These are phyloP conservation scores for Fusarium sp. DNA, from an alignment of 2,329 filamentous ascomycete species.

Conservation along the genomic window DNA sequence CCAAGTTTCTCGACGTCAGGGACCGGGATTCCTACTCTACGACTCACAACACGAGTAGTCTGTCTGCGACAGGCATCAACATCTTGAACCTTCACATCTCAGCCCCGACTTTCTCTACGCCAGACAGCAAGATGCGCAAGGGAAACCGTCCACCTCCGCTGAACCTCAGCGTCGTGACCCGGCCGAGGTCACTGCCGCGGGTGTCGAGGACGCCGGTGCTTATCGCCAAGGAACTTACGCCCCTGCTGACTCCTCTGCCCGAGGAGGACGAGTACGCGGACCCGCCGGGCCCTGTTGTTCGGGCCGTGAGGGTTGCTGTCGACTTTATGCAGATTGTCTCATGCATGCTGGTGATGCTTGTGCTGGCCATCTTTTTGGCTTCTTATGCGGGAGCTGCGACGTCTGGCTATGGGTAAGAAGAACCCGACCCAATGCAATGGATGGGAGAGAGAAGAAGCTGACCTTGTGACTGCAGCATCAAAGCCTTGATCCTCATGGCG, in stretches of 20 bases:
- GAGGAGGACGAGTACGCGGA: slow-evolving; percentile 46
- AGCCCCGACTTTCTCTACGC: slow-evolving; percentile 2
- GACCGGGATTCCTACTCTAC: slow-evolving; percentile 35
- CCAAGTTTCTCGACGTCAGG: slow-evolving; percentile 29
- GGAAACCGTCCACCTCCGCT: slow-evolving; percentile 52
- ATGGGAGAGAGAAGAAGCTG: slow-evolving; percentile 5
- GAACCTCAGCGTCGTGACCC: slow-evolving; percentile 51
- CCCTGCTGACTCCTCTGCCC: slow-evolving; percentile 45
- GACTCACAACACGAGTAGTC: slow-evolving; percentile 12
- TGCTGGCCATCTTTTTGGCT: slow-evolving; percentile 53
- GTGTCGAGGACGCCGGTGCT: slow-evolving; percentile 40
- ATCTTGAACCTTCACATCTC: slow-evolving; percentile 26
- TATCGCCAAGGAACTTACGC: slow-evolving; percentile 40
- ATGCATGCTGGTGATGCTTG: slow-evolving; percentile 51
- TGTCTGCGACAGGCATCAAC: slow-evolving; percentile 35
- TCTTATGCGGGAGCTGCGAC: slow-evolving; percentile 44
- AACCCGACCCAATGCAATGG: neutral
- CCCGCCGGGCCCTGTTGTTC: slow-evolving; percentile 40
- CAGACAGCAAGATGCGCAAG: slow-evolving; percentile 48
- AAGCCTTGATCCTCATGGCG: slow-evolving; percentile 51
- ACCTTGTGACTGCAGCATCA: slow-evolving; percentile 27
- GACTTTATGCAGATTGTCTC: slow-evolving; percentile 52
- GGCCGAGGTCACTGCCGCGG: slow-evolving; percentile 43
- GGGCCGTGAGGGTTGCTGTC: slow-evolving; percentile 49
- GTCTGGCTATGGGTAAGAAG: slow-evolving; percentile 40